Base-by-base conservation (phyloP, 2,329 filamentous ascomycete genomes). In the Penicillium concentricum region DNA sequence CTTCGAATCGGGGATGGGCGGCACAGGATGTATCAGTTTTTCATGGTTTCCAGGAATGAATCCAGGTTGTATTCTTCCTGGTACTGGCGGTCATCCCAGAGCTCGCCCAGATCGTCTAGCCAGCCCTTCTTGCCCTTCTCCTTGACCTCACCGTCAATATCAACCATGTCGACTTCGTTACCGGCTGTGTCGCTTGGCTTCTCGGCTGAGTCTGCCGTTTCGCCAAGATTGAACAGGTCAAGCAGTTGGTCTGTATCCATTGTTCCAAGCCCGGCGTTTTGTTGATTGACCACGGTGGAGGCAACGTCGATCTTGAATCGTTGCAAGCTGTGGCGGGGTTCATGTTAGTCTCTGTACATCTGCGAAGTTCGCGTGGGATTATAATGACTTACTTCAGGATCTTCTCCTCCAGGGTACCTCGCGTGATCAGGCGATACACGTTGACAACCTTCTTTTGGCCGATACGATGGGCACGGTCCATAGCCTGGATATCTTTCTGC, bases 401-500 rank as follows among this genome's bases (percentile, higher is more conserved):
- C 84, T 99, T 99, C 81, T 99, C 94, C 76, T 99, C 94, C 47
- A 99, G 79, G 2, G 95, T 99, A 61, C 94, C 94, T 64, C 94
- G 85, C 6, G 94, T 99, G 68, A 99, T 94, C 63, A 99, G 83
- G 24, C 94, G 91, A 76, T 99, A 99, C 16, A 99, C 94, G 70
- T 99, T 99, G 66, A 99, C 94, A 37, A 97, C 94, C 84, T 97
- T 99, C 86, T 99, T 99, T 79, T 99, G 94, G 2, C 94, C 94
- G 68, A 99, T 97, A 66, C 94, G 88, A 81, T 99, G 94, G 9
- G 94, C 94, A 58, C 94, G 91, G 72, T 99, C 94, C 94, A 99
- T 99, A 64, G 94, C 94, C 72, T 99, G 94, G 65, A 99, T 85
- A 76, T 99, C 94, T 75, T 96, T 96, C 73, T 99, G 94, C 32